Percentiles rank a stretch among this genome's conserved stretches.
Conservation (phyloP, 2,329 filamentous ascomycete species). For the Pestalotiopsis sp. region DNA sequence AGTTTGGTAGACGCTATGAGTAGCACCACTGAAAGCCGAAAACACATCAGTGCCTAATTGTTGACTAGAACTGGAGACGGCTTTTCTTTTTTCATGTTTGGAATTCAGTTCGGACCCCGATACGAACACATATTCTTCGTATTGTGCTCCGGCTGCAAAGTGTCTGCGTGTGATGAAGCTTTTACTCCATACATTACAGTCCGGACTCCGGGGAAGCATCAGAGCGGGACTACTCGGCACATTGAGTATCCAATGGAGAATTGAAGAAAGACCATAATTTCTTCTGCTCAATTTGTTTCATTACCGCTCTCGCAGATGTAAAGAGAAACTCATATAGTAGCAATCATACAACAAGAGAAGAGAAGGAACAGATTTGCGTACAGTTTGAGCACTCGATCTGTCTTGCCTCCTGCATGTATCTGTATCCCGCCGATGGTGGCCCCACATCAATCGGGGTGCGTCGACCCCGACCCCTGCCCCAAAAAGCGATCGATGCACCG, state of each 20-base stretch:
- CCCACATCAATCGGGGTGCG: background rate
- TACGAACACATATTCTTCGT: too few relatives aligned
- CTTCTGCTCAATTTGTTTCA: background rate
- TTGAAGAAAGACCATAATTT: background rate
- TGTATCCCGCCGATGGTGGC: background rate
- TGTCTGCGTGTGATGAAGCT: too few relatives aligned
- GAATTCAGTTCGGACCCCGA: too few relatives aligned
- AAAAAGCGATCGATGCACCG: background rate
- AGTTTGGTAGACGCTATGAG: background rate
- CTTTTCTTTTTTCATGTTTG: too few relatives aligned
- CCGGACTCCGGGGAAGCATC: too few relatives aligned
- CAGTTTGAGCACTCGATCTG: background rate
- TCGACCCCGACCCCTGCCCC: background rate
- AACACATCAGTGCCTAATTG: background rate
- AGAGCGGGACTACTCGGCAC: too few relatives aligned
- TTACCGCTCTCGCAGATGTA: background rate
- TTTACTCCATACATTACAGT: too few relatives aligned
- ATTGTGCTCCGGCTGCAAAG: too few relatives aligned
- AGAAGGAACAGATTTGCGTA: too few relatives aligned
- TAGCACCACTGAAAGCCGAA: background rate
- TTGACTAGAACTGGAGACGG: too few relatives aligned
- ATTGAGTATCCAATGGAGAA: too few relatives aligned
- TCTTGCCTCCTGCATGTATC: background rate
- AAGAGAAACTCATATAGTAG: background rate
- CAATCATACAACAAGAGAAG: background rate